These are phyloP conservation scores for Penicillium canariense DNA, from an alignment of 495 filamentous ascomycete genomes.

Conservation along the genomic window DNA sequence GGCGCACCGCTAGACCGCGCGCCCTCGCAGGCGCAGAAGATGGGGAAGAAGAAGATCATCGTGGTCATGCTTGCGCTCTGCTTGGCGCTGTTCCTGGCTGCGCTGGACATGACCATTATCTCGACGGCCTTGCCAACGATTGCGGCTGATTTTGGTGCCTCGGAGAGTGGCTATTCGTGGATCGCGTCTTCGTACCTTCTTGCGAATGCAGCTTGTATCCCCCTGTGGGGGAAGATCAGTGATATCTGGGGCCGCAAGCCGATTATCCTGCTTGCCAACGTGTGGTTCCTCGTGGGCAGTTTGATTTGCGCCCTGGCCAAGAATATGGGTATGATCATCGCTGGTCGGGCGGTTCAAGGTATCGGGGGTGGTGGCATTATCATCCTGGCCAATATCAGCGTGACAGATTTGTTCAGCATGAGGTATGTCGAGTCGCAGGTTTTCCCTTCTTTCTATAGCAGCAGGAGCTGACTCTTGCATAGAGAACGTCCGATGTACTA, in stretches of 20 bases:
- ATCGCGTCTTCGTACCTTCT: constrained; percentile 71
- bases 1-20: constrained; percentile 34
- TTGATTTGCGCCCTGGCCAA: constrained; percentile 66
- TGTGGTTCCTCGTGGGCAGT: constrained; percentile 73
- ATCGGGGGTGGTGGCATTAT: constrained; percentile 81
- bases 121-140: constrained; percentile 62
- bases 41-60: constrained; percentile 49
- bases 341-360: constrained; percentile 75
- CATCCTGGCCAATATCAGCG: constrained; percentile 76
- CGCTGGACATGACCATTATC: constrained; percentile 55
- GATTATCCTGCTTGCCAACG: constrained; percentile 69
- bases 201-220: constrained; percentile 64
- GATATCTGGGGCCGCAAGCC: constrained; percentile 88
- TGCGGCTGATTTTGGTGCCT: constrained; percentile 57
- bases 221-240: constrained; percentile 78
- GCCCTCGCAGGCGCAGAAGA: constrained; percentile 39
- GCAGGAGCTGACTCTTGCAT: constrained; percentile 15
- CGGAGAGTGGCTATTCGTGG: constrained; percentile 70
- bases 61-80: constrained; percentile 52
- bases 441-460: not conserved
- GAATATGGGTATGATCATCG: constrained; percentile 72
- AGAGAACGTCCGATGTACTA: constrained; percentile 64
- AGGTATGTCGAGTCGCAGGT: constrained; percentile 32
- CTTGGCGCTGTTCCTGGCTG: constrained; percentile 52
- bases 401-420: constrained; percentile 78